Conservation (phyloP, 768 basidiomycete genomes). For the Lentinula aciculospora region DNA sequence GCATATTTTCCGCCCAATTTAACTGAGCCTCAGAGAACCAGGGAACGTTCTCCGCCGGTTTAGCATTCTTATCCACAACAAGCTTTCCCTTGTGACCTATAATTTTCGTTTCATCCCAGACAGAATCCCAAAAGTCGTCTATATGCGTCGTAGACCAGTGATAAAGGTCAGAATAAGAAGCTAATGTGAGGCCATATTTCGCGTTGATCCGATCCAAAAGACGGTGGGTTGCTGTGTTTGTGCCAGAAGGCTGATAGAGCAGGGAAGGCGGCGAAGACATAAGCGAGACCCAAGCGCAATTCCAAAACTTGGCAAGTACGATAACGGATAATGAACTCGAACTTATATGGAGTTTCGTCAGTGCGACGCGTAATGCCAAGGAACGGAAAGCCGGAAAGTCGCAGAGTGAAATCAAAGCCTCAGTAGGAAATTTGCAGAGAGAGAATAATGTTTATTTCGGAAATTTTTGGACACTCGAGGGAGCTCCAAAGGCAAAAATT, state of each 20-base stretch:
- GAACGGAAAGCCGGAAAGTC: background rate
- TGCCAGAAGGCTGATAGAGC: slow-evolving; percentile 38
- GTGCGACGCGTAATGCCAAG: background rate
- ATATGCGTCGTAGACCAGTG: slow-evolving; percentile 58
- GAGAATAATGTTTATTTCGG: background rate
- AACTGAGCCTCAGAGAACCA: slow-evolving; percentile 68
- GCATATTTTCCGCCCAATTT: slow-evolving; percentile 83
- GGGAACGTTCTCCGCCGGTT: slow-evolving; percentile 55
- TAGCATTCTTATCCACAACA: slow-evolving; percentile 49
- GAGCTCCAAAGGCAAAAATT: background rate
- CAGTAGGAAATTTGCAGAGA: background rate
- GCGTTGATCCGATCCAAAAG: slow-evolving; percentile 49
- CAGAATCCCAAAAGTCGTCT: slow-evolving; percentile 61
- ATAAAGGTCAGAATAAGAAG: slow-evolving; percentile 60
- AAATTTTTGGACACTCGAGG: background rate
- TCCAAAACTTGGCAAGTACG: background rate
- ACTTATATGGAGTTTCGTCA: background rate
- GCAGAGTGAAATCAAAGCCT: background rate
- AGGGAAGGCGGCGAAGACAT: slow-evolving; percentile 16
- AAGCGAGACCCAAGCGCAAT: background rate
- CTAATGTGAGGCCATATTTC: slow-evolving; percentile 35
- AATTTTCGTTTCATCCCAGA: slow-evolving; percentile 67
- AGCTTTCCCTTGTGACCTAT: slow-evolving; percentile 57
- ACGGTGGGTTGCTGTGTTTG: slow-evolving; percentile 38
- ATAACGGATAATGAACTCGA: background rate